phyloP scores from a whole-genome alignment of 345 rosid species.

The Salix dunnii region DNA sequence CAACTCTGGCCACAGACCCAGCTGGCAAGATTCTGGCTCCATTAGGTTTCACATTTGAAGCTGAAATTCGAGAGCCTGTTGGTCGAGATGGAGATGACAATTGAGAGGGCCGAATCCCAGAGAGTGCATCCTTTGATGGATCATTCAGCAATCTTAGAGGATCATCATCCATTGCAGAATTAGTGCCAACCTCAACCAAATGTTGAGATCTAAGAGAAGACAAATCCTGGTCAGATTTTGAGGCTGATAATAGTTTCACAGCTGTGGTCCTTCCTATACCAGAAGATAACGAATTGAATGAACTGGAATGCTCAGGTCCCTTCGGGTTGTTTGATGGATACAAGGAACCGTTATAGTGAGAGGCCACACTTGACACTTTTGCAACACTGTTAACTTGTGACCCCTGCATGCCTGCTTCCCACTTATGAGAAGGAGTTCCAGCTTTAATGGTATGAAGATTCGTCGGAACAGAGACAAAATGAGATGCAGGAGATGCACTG shows the following conservation, averaged over 20 bases:
- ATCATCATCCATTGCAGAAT: conserved; percentile 47
- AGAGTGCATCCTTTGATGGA: conserved; percentile 34
- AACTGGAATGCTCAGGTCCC: conserved; percentile 49
- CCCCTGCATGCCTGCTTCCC: conserved; percentile 53
- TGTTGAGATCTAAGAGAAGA: conserved; percentile 60
- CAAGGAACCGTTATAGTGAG: conserved; percentile 44
- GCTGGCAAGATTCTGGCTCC: conserved; percentile 44
- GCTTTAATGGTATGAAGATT: conserved; percentile 41
- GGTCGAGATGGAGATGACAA: conserved; percentile 59
- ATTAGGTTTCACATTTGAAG: conserved; percentile 42
- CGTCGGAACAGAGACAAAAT: conserved; percentile 46
- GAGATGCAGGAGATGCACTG: conserved; percentile 46
- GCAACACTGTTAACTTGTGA: conserved; percentile 40
- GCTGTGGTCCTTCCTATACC: conserved; percentile 45
- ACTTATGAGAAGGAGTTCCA: conserved; percentile 49
- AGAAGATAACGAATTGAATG: conserved; percentile 48
- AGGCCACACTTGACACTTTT: conserved; percentile 29
- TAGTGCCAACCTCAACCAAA: conserved; percentile 40
- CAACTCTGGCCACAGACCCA: conserved; percentile 37
- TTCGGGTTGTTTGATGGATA: conserved; percentile 49
- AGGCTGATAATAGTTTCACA: conserved; percentile 47
- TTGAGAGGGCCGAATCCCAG: conserved; percentile 43
- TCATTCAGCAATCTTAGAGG: conserved; percentile 42
- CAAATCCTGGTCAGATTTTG: conserved; percentile 85
- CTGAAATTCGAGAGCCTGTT: conserved; percentile 38